Conservation (phyloP, 2,329 filamentous ascomycete species). For the Fulvia fulva region DNA sequence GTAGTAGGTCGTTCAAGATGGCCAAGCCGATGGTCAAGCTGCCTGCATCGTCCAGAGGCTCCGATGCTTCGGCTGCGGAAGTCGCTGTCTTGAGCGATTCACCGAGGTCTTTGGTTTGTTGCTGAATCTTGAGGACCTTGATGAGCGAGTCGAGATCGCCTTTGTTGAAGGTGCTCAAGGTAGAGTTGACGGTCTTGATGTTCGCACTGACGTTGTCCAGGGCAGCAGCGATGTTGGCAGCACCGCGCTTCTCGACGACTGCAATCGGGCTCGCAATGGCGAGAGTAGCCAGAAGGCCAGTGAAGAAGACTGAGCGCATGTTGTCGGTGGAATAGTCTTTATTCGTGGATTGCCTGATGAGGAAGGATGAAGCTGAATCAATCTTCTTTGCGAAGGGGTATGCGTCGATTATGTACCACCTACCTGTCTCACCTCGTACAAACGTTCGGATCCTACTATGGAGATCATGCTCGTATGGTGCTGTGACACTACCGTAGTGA, state of each 20-base stretch:
- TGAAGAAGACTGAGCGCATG: conserved; percentile 2
- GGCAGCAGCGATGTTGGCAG: conserved; percentile 10
- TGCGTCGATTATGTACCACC: neutral
- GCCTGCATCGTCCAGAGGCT: conserved; percentile 4
- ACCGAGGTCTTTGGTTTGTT: conserved; percentile 7
- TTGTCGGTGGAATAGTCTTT: neutral
- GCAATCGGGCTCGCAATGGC: conserved; percentile 1
- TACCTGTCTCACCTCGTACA: neutral
- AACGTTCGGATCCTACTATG: neutral
- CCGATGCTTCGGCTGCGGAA: conserved; percentile 9
- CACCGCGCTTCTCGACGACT: conserved; percentile 12
- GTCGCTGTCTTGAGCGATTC: conserved; percentile 10
- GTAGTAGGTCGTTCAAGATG: conserved; percentile 12
- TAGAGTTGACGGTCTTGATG: conserved; percentile 12
- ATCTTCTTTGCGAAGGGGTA: neutral
- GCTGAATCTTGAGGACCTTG: conserved; percentile 16
- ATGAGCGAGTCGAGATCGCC: conserved; percentile 11
- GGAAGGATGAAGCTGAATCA: neutral
- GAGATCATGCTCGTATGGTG: neutral
- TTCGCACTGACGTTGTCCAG: conserved; percentile 15
- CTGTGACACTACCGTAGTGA: neutral
- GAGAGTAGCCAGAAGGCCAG: neutral
- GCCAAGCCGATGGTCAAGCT: conserved; percentile 13
- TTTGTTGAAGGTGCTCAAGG: conserved; percentile 11
- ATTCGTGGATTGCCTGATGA: neutral